Evolutionary conservation across 2,329 filamentous ascomycete genomes (phyloP), one percentile per base, ranked within the genome.

Genomic region (Paraphaeosphaeria sporulosa): DNA sequence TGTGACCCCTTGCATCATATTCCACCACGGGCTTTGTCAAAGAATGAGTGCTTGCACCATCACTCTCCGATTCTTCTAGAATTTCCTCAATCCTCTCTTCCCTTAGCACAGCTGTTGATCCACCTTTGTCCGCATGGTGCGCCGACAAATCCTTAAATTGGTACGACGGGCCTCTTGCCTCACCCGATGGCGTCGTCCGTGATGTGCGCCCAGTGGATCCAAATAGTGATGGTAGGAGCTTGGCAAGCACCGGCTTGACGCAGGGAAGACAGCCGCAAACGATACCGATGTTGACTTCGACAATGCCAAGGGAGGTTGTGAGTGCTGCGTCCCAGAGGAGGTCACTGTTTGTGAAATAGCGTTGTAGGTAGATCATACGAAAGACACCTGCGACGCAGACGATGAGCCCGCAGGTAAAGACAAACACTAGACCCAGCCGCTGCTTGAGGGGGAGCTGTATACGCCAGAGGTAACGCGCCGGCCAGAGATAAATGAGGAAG

Each of bases 231-330:
- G 53, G 53, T 15, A 56, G 13, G 34, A 56, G 8, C 12, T 27
- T 47, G 5, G 8, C 10, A 15, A 56, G 44, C 10, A 56, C 19
- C 2, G 53, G 53, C 43, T 56, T 56, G 23, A 48, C 13, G 27
- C 53, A 56, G 1, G 53, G 53, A 27, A 56, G 53, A n/a, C 53
- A 56, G n/a, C 53, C 53, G 21, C 53, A 56, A 2, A 56, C 43
- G 27, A 56, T 48, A 43, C 53, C 53, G 32, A 56, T 56, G 44
- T 56, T 56, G 19, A 40, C 30, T 48, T 56, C 53, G 27, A 56
- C 53, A 23, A 56, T 56, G 17, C 25, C 36, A 21, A 56, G 25
- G 4, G 53, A 48, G 6, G 43, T 56, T 19, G 53, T 56, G 23
- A 48, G 43, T n/a, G 53, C 53, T 9, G 53, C 53, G 12, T 56